Base-by-base conservation (phyloP, 75 land plant genomes). In the Picea glauca region DNA sequence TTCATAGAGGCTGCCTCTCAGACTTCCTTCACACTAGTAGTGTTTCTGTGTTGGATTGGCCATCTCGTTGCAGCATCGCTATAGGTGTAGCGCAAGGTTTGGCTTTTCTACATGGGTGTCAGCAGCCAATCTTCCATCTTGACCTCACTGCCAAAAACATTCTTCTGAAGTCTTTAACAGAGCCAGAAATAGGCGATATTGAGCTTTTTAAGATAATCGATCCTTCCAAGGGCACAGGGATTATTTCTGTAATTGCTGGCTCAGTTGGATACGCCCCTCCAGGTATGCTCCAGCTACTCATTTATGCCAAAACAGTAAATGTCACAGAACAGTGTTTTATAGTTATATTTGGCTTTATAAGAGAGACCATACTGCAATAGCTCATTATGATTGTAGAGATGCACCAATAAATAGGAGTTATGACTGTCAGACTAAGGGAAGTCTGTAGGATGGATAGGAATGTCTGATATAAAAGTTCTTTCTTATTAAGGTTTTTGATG, bases 201-300 rank as follows among this genome's bases (percentile, higher is more conserved):
- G 95, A 92, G 76, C 82, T 91, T 70, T 88, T 62, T 77, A 90
- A 88, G 84, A 86, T 91, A 56, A 79, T 90, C 17, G 88, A 91
- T 81, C 89, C 90, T 9, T 84, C 87, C 13, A 89, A 89, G 83
- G 86, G 91, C 77, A 91, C 87, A 20, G 83, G 81, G 6, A 91
- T 87, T 78, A 54, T 91, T 38, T 89, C 92, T 54, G 80, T 84
- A 18, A 82, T 93, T 26, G 90, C 88, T 77, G 93, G 95, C 38
- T 86, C 93, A 50, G 84, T 87, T 72, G 95, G 93, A 3, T 93
- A 87, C 62, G 84, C 87, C 58, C 93, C 95, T 81, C 93, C 95
- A 79, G 95, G 91, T 87, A 75, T 70, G 78, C 3, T 35, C 38
- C 38, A 35, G 38, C 1, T 35, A 35, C 38, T 35, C 38, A 35